These are phyloP conservation scores for Sideroxylon spinosum DNA, from an alignment of 179 eudicot genomes.

Conservation along the genomic window DNA sequence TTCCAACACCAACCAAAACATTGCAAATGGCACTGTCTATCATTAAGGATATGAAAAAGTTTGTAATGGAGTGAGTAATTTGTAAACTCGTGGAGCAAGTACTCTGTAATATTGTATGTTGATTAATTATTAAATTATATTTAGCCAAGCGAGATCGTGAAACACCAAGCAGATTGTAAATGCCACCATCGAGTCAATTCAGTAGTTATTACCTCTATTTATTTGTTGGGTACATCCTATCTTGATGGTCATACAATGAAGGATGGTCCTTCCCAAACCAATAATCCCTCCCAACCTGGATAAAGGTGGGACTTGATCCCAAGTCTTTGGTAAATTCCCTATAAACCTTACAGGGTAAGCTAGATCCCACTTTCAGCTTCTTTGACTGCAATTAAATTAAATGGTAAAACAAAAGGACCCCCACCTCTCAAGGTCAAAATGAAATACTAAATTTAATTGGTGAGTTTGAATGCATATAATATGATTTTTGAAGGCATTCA, in stretches of 20 bases:
- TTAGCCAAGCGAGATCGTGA: background rate
- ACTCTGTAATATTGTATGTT: background rate
- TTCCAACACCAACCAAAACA: background rate
- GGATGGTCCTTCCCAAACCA: background rate
- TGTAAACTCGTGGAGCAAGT: background rate
- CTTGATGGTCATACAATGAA: background rate
- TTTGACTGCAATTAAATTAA: too few species aligned
- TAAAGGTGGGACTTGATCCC: background rate
- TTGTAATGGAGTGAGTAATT: background rate
- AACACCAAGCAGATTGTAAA: background rate
- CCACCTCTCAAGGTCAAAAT: background rate
- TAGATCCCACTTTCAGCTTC: too few species aligned
- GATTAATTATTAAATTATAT: background rate
- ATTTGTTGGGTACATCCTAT: too few species aligned
- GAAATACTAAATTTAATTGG: background rate
- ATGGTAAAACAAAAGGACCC: too few species aligned
- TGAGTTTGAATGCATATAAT: background rate
- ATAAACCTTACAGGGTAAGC: too few species aligned
- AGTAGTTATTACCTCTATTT: background rate
- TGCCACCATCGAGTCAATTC: background rate
- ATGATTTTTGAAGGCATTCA: background rate
- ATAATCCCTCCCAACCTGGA: background rate
- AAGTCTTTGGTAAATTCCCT: background rate
- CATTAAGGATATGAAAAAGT: background rate
- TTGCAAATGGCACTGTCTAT: slow-evolving; percentile 3